These are phyloP conservation scores for Suhomyces bolitotheri DNA, from an alignment of 1,139 yeast species.

Conservation along the genomic window DNA sequence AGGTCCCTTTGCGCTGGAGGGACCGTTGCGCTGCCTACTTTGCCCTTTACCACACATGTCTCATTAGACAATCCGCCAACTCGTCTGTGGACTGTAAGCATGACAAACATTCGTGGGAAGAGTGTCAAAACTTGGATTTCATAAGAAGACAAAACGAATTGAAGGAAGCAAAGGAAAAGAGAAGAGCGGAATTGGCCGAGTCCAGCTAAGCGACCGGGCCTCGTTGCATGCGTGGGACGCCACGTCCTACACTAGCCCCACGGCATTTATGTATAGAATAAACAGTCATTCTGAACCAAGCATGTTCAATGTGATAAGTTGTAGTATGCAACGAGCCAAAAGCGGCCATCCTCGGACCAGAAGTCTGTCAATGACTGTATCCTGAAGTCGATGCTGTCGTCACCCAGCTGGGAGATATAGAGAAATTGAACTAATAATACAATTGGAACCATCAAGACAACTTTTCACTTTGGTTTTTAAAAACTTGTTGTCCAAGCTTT, in stretches of 20 bases:
- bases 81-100: constrained; percentile 62
- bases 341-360: too few species aligned
- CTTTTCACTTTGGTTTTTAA: too few species aligned
- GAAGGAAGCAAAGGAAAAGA: constrained; percentile 52
- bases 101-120: constrained; percentile 83
- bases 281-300: not conserved
- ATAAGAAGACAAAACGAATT: constrained; percentile 78
- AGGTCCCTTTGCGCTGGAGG: constrained; percentile 79
- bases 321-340: too few species aligned
- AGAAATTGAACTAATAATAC: too few species aligned
- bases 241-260: constrained; percentile 2
- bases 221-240: constrained; percentile 4
- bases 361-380: too few species aligned
- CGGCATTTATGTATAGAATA: constrained; percentile 7
- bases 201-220: not conserved
- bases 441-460: too few species aligned
- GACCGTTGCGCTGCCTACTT: constrained; percentile 83
- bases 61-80: constrained; percentile 49
- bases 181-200: constrained; percentile 20
- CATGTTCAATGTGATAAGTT: too few species aligned
- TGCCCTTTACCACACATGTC: constrained; percentile 55
- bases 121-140: constrained; percentile 82
- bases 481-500: too few species aligned
- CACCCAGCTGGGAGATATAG: too few species aligned
- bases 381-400: too few species aligned